phyloP scores from a whole-genome alignment of 768 basidiomycete species.

The Kwoniella sp. region DNA sequence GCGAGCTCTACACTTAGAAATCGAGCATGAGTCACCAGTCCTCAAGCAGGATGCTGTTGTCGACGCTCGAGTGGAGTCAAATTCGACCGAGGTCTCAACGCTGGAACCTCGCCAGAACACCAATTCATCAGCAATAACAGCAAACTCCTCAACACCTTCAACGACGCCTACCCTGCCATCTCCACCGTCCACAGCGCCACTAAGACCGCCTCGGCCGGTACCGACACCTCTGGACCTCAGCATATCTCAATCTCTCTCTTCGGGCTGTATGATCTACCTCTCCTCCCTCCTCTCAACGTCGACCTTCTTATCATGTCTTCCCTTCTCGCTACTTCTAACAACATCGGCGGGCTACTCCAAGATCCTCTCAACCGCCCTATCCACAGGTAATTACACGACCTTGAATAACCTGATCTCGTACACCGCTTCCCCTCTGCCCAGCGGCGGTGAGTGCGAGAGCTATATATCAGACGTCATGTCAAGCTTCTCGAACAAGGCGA shows the following conservation, averaged over 20 bases:
- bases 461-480: constrained; percentile 26
- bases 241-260: constrained; percentile 37
- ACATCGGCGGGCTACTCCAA: constrained; percentile 42
- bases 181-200: constrained; percentile 28
- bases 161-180: constrained; percentile 22
- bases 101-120: background rate
- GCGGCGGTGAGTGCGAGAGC: constrained; percentile 23
- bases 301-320: constrained; percentile 43
- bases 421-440: constrained; percentile 26
- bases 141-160: constrained; percentile 13
- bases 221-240: constrained; percentile 45
- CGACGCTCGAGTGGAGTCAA: background rate
- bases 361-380: constrained; percentile 25
- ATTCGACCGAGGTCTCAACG: background rate
- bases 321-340: constrained; percentile 47
- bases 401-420: constrained; percentile 42
- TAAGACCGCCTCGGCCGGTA: constrained; percentile 27
- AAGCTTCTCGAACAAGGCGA: constrained; percentile 23
- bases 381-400: constrained; percentile 28
- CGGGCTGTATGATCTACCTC: constrained; percentile 39
- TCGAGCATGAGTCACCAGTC: background rate
- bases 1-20: background rate
- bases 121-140: background rate
- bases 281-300: constrained; percentile 31
- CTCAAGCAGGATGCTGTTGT: too few relatives aligned